A percentile compares a stretch with the other conserved stretches of the same genome.
Evolutionary conservation across 768 basidiomycete species (phyloP).

Genomic region (Phanerochaete carnosa): DNA sequence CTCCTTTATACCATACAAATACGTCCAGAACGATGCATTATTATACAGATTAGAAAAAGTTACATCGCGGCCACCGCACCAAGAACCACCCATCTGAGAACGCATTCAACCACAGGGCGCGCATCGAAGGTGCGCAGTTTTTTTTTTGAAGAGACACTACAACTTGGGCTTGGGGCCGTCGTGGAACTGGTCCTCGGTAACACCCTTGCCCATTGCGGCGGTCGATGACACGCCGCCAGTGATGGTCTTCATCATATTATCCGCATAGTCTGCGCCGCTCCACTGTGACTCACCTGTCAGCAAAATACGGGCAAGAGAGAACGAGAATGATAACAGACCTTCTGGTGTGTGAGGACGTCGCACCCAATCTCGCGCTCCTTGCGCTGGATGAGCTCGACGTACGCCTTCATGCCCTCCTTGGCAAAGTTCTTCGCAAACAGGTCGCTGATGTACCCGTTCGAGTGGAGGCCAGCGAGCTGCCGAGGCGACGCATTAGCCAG

Average conservation of each 20-base stretch:
- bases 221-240: slow-evolving; percentile 97
- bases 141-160: slow-evolving; percentile 22
- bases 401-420: slow-evolving; percentile 98
- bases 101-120: too few species aligned
- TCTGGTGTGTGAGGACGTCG: slow-evolving; percentile 97
- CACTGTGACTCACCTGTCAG: slow-evolving; percentile 47
- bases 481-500: not conserved
- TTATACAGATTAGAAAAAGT: too few species aligned
- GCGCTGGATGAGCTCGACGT: slow-evolving; percentile 91
- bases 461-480: slow-evolving; percentile 94
- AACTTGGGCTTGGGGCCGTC: slow-evolving; percentile 34
- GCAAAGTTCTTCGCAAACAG: slow-evolving; percentile 86
- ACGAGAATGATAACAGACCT: slow-evolving; percentile 42
- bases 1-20: too few species aligned
- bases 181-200: slow-evolving; percentile 85
- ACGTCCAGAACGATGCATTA: too few species aligned
- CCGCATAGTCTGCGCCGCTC: slow-evolving; percentile 93
- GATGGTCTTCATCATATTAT: slow-evolving; percentile 89
- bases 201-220: slow-evolving; percentile 98
- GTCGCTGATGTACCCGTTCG: slow-evolving; percentile 96
- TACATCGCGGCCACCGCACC: too few species aligned
- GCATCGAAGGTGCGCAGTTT: too few species aligned
- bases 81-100: too few species aligned
- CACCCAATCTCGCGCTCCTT: slow-evolving; percentile 91
- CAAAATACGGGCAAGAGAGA: not conserved